Evolutionary conservation across 768 basidiomycete species (phyloP), one percentile per base, ranked within the genome.

Genomic region (Suillus spraguei): DNA sequence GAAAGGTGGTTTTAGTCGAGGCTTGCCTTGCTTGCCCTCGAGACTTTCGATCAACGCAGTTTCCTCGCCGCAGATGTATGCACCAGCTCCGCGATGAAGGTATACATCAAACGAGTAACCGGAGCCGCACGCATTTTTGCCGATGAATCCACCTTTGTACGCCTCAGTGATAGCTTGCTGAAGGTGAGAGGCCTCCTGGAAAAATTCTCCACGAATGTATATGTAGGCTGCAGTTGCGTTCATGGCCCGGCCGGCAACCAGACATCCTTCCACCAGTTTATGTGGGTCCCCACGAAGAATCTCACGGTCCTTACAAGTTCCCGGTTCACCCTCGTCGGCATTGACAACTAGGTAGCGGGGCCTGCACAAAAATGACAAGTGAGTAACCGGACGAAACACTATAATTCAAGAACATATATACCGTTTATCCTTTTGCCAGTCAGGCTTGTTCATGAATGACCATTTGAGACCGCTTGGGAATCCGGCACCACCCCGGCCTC

Each of bases 401-500:
- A 38, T 53, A 33, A 59, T 41, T 58, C 33, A 22, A 41, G 14
- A 24, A 50, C 24, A 44, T 28, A 46, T 52, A 69, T 79, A 92
- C 90, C 94, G 82, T 68, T 87, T 87, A 72, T 98, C 97, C 74
- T 92, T 90, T 81, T 99, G 88, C 97, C 97, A 98, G 33, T 89
- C 89, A n/a, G 95, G 96, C 79, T 99, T 99, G 84, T 99, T 99
- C 97, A 99, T 97, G 76, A 95, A 95, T 71, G 90, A 92, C 96
- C 96, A 98, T 75, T 99, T 98, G 69, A 99, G 82, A 28, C 97
- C 97, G 67, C 90, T 92, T 0, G 97, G 97, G 74, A 99, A 99
- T 35, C 97, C 97, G 47, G 97, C 97, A 60, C 97, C 97, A 59
- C 97, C 97, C 61, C 97, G 89, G 14, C 97, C 97, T 72, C 97